Conservation (phyloP, 306 rosid species). For the Bauhinia variegata region DNA sequence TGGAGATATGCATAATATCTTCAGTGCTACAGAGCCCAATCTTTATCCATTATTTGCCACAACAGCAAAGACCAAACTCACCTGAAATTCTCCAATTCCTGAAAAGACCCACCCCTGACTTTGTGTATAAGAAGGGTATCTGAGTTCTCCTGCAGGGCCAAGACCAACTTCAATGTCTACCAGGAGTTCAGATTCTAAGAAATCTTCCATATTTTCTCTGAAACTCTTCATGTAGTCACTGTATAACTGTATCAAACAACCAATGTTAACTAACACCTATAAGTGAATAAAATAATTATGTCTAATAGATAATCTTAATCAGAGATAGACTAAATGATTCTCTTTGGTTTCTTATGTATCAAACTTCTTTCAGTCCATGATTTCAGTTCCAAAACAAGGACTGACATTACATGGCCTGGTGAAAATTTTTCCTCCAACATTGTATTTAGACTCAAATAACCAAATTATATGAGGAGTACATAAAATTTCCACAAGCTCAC, state of each 20-base stretch:
- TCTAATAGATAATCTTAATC: too few species aligned
- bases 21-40: not conserved
- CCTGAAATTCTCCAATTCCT: slow-evolving; percentile 97
- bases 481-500: slow-evolving; percentile 34
- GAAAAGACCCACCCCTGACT: slow-evolving; percentile 82
- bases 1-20: slow-evolving; percentile 17
- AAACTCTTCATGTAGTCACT: slow-evolving; percentile 81
- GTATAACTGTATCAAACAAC: slow-evolving; percentile 51
- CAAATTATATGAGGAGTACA: not conserved
- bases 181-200: slow-evolving; percentile 65
- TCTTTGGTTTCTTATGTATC: not conserved
- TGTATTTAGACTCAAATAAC: too few species aligned
- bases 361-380: not conserved
- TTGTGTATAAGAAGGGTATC: slow-evolving; percentile 74
- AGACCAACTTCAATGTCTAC: slow-evolving; percentile 92
- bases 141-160: slow-evolving; percentile 93
- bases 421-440: too few species aligned
- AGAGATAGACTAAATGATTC: too few species aligned
- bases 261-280: slow-evolving; percentile 16
- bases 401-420: too few species aligned
- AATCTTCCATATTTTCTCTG: slow-evolving; percentile 75
- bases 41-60: not conserved
- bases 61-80: slow-evolving; percentile 37
- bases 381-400: too few species aligned
- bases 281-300: not conserved